These are phyloP conservation scores for Cladosporium sphaerospermum DNA, from an alignment of 2,329 filamentous ascomycete species.

Conservation along the genomic window DNA sequence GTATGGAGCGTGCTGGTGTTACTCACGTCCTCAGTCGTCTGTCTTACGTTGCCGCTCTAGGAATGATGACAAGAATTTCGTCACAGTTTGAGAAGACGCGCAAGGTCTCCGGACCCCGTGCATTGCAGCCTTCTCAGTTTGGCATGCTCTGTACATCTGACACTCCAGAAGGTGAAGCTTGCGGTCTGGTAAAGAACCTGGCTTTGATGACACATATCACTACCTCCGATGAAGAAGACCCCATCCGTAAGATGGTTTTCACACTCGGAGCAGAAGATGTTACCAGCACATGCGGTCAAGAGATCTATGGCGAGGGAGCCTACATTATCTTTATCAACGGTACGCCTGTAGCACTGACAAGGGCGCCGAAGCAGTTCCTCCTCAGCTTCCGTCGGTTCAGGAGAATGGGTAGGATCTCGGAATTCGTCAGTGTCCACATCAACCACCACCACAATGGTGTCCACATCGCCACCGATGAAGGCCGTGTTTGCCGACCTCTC, in stretches of 20 bases:
- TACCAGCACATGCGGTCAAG: slow-evolving; percentile 70
- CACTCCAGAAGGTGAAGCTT: slow-evolving; percentile 97
- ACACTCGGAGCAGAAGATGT: slow-evolving; percentile 80
- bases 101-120: slow-evolving; percentile 92
- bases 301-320: slow-evolving; percentile 76
- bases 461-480: slow-evolving; percentile 94
- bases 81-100: slow-evolving; percentile 98
- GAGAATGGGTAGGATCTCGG: slow-evolving; percentile 84
- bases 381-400: slow-evolving; percentile 79
- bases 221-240: slow-evolving; percentile 88
- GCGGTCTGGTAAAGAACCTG: slow-evolving; percentile 95
- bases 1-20: slow-evolving; percentile 95
- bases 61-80: slow-evolving; percentile 99
- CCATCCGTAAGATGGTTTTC: slow-evolving; percentile 80
- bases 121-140: slow-evolving; percentile 93
- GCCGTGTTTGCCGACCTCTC: slow-evolving; percentile 88
- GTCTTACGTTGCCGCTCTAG: slow-evolving; percentile 92
- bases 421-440: slow-evolving; percentile 94
- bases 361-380: slow-evolving; percentile 79
- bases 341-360: slow-evolving; percentile 82
- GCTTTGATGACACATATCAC: slow-evolving; percentile 99
- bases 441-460: slow-evolving; percentile 89
- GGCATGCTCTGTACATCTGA: slow-evolving; percentile 97
- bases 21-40: slow-evolving; percentile 92
- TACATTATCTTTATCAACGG: slow-evolving; percentile 95